Base-by-base conservation (phyloP, 2,329 filamentous ascomycete species). In the Chaetomium olivaceum region DNA sequence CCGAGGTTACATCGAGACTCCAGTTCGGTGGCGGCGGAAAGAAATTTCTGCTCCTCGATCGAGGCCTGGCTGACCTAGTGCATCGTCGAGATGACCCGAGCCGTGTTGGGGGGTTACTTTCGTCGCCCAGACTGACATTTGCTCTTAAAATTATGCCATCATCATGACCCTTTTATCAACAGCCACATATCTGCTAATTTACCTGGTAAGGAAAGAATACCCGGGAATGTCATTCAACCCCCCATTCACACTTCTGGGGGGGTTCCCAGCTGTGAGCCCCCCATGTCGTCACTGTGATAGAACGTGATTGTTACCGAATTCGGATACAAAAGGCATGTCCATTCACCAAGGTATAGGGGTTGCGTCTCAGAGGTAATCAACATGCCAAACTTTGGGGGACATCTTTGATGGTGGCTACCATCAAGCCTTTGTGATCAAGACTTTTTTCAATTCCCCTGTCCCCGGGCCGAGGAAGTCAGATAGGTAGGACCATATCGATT, bases 1-100 rank as follows among this genome's bases (percentile, higher is more conserved):
- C 23, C 59, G 36, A 46, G 29, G 59, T 61, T 61, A 55, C 59
- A 61, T 62, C 36, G n/a, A 62, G 51, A 31, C 48, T 46, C 48
- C 25, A 9, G 31, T 54, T 48, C 25, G n/a, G 36, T 61, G 59
- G 59, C 51, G 51, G 36, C 6, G 36, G 25, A 19, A 21, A 56
- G 51, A 62, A 56, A 50, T 9, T 19, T 56, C 51, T 56, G 60
- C 46, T 43, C 19, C 19, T 29, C 27, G 46, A 52, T 4, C 58
- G 8, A 21, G 11, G 27, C n/a, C 46, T 23, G 8, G 19, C n/a
- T n/a, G 39, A 7, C 39, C 19, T 2, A 39, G 36, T 39, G 36
- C 43, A 21, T 19, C 46, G 19, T 48, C n/a, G 46, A 43, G 16
- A 43, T 19, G 39, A 43, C 39, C 39, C 16, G 39, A 19, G 39